Evolutionary conservation across 805 yeast species (phyloP).

Genomic region (Myxozyma geophila): DNA sequence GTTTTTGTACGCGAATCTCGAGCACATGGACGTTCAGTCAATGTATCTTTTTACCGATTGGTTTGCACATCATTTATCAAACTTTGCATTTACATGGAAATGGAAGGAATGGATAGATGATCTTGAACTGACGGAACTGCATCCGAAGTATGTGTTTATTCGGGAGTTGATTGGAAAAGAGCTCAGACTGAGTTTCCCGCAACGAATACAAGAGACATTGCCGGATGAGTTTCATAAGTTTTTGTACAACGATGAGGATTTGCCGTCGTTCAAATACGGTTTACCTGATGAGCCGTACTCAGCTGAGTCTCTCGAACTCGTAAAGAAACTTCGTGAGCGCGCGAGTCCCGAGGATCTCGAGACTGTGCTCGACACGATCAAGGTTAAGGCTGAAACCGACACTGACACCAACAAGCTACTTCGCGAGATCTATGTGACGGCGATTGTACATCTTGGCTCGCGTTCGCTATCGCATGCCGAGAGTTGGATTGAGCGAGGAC

Average conservation of each 20-base stretch:
- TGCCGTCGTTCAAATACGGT: constrained; percentile 47
- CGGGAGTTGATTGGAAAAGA: constrained; percentile 82
- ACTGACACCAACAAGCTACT: constrained; percentile 40
- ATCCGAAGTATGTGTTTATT: constrained; percentile 75
- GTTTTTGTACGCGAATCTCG: constrained; percentile 71
- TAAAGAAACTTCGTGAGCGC: constrained; percentile 32
- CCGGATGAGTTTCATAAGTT: constrained; percentile 56
- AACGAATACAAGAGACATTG: constrained; percentile 71
- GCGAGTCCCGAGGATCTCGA: constrained; percentile 24
- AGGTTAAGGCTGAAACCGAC: constrained; percentile 28
- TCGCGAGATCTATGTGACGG: constrained; percentile 64
- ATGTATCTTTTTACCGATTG: constrained; percentile 78
- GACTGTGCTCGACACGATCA: constrained; percentile 32
- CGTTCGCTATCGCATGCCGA: constrained; percentile 82
- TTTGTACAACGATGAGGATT: constrained; percentile 26
- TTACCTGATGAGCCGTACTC: constrained; percentile 22
- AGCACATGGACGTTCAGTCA: constrained; percentile 73
- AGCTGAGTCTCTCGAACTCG: constrained; percentile 19
- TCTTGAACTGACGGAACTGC: constrained; percentile 54
- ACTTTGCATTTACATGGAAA: constrained; percentile 94
- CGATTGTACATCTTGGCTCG: constrained; percentile 80
- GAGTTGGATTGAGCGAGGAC: constrained; percentile 54
- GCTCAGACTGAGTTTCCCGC: constrained; percentile 75
- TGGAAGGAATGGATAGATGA: constrained; percentile 88
- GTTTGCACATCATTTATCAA: constrained; percentile 91